Evolutionary conservation across 345 rosid species (phyloP).

Genomic region (Raphanus raphanistrum): DNA sequence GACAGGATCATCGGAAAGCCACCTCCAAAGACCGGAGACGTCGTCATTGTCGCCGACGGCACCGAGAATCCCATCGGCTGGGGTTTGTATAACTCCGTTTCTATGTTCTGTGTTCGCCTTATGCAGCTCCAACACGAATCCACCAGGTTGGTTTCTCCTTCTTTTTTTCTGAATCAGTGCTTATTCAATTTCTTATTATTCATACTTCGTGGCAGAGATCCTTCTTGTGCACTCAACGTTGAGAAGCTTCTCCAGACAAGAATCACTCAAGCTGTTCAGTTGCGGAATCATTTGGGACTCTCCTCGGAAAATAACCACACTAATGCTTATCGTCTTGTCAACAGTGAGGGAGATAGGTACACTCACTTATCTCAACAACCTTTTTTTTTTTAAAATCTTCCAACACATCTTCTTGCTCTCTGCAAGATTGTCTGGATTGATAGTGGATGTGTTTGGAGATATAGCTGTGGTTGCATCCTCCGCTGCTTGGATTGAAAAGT

Average conservation of each 20-base stretch:
- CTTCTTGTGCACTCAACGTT: conserved; percentile 73
- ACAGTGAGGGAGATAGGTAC: conserved; percentile 88
- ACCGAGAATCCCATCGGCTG: conserved; percentile 77
- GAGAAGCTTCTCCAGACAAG: conserved; percentile 70
- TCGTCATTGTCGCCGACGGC: conserved; percentile 87
- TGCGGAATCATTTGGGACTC: conserved; percentile 66
- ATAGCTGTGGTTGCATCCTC: conserved; percentile 91
- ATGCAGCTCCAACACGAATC: conserved; percentile 97
- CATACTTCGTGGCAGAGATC: conserved; percentile 44
- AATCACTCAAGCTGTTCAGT: conserved; percentile 60
- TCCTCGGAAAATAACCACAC: conserved; percentile 57
- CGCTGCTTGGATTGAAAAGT: conserved; percentile 95
- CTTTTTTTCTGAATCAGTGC: too few species aligned
- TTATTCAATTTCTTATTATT: too few species aligned
- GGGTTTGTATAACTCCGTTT: conserved; percentile 81
- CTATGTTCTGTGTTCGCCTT: conserved; percentile 86
- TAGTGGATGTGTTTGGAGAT: conserved; percentile 88
- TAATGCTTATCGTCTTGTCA: conserved; percentile 80
- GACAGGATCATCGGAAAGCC: conserved; percentile 86
- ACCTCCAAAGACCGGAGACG: conserved; percentile 80
- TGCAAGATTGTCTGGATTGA: conserved; percentile 79
- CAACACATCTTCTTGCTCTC: background rate
- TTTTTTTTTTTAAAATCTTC: background rate
- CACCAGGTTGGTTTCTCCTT: conserved; percentile 22
- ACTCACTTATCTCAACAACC: background rate